Evolutionary conservation across 192 early-diverging fungal genomes (phyloP).

Genomic region (Coemansia javaensis): DNA sequence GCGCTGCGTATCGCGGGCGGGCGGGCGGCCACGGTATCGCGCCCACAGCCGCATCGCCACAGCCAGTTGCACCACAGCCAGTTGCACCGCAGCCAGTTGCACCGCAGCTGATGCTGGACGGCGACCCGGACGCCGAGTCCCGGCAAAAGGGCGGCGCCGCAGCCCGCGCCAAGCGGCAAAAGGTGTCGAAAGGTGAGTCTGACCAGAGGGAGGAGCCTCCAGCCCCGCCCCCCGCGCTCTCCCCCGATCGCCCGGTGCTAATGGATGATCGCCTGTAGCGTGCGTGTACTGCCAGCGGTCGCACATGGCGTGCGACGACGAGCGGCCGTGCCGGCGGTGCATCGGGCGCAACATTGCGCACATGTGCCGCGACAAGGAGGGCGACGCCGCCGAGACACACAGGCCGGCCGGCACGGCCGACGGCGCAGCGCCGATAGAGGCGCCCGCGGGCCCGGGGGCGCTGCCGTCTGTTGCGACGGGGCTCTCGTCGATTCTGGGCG

Average conservation of each 20-base stretch:
- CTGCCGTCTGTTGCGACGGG: neutral
- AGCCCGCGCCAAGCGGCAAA: slow-evolving; percentile 41
- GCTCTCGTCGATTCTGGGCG: no score
- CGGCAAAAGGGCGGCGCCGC: neutral
- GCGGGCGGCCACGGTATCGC: no score
- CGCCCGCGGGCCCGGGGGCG: slow-evolving; percentile 1
- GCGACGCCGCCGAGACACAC: slow-evolving; percentile 9
- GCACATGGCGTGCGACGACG: slow-evolving; percentile 94
- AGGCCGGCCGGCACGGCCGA: neutral
- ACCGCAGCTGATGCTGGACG: no score
- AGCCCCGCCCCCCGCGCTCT: no score
- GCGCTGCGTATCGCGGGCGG: no score
- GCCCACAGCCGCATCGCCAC: no score
- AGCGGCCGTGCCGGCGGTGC: slow-evolving; percentile 91
- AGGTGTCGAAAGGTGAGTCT: slow-evolving; percentile 41
- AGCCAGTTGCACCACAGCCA: no score
- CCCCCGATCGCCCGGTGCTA: no score
- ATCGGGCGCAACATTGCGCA: slow-evolving; percentile 94
- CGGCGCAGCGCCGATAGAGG: slow-evolving; percentile 9
- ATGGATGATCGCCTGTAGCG: slow-evolving; percentile 48
- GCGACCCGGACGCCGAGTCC: no score
- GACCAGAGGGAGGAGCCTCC: no score
- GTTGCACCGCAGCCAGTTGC: no score
- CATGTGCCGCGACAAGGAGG: slow-evolving; percentile 82
- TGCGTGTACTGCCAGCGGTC: slow-evolving; percentile 93